Evolutionary conservation across 1,139 yeast species (phyloP).

Genomic region (Zygotorulaspora mrakii): DNA sequence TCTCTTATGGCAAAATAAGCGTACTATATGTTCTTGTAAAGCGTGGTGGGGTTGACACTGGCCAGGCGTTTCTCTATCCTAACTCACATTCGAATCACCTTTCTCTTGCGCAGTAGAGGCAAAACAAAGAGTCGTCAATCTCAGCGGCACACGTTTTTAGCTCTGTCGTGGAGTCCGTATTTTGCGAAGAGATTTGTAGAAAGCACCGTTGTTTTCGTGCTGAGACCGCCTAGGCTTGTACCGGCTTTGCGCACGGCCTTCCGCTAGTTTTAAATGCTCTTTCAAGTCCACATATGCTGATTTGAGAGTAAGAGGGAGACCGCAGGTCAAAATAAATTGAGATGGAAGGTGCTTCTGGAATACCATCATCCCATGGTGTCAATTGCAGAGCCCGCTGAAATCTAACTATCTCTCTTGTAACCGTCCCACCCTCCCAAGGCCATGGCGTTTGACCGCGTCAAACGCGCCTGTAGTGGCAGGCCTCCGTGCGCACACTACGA

Average conservation of each 20-base stretch:
- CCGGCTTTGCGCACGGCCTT: neutral
- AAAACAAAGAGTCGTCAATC: conserved; percentile 1
- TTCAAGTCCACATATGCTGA: neutral
- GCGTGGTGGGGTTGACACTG: too few relatives aligned
- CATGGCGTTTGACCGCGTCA: neutral
- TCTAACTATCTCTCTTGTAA: neutral
- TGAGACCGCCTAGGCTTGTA: neutral
- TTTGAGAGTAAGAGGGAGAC: neutral
- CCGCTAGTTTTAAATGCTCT: neutral
- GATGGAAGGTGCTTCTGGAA: neutral
- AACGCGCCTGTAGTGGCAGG: neutral
- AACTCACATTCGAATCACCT: too few relatives aligned
- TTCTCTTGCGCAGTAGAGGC: too few relatives aligned
- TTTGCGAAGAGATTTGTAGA: neutral
- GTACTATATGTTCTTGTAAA: too few relatives aligned
- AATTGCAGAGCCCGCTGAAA: neutral
- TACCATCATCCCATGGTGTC: neutral
- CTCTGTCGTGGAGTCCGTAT: neutral
- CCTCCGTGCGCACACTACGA: neutral
- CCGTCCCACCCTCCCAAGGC: neutral
- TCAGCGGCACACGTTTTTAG: neutral
- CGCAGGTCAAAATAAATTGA: neutral
- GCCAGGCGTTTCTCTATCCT: too few relatives aligned
- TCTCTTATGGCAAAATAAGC: too few relatives aligned
- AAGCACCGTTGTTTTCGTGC: neutral